Evolutionary conservation across 2,329 filamentous ascomycete species (phyloP), one percentile per base, ranked within the genome.

Genomic region (Bipolaris victoriae): DNA sequence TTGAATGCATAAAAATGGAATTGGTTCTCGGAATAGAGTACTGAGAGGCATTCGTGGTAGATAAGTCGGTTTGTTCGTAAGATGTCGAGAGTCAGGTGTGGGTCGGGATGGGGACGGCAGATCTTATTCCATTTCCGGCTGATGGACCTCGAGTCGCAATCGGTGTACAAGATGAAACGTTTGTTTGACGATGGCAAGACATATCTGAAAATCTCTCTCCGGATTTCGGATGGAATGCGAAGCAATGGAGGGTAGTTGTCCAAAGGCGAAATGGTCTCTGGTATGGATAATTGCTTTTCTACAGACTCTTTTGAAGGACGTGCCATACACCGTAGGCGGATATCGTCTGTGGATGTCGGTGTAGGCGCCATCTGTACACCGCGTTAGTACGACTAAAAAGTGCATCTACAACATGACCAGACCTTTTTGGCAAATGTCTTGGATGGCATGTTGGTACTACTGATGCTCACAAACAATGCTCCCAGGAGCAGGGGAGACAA

Each of bases 81-180:
- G 47, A 77, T 64, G 37, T 75, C 72, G 44, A 77, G 73, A 16
- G 63, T 67, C 29, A 72, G 61, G 33, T 68, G 54, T 51, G 68
- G 72, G 49, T 76, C 73, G 24, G 71, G 70, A 55, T 74, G 71
- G 11, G 73, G 71, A 22, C 68, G 68, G 56, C 69, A 71, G 50
- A 73, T 70, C 47, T 68, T 67, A 52, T 74, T 76, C 70, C 70
- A 76, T 50, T 71, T 75, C 52, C 72, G 72, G 62, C 75, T 77
- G 49, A 81, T 64, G 9, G 67, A 68, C 16, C 65, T 72, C 7
- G 75, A 63, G 22, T 78, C 75, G 60, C 78, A 78, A 63, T 80
- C 75, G 31, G 79, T 81, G 64, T 79, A 78, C 57, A 83, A 72
- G 11, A 80, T 74, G 57, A 82, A 79, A 18, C 80, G 76, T 37